Evolutionary conservation across 1,284 basidiomycete species (phyloP), one percentile per base, ranked within the genome.

Genomic region (Apiotrichum porosum): DNA sequence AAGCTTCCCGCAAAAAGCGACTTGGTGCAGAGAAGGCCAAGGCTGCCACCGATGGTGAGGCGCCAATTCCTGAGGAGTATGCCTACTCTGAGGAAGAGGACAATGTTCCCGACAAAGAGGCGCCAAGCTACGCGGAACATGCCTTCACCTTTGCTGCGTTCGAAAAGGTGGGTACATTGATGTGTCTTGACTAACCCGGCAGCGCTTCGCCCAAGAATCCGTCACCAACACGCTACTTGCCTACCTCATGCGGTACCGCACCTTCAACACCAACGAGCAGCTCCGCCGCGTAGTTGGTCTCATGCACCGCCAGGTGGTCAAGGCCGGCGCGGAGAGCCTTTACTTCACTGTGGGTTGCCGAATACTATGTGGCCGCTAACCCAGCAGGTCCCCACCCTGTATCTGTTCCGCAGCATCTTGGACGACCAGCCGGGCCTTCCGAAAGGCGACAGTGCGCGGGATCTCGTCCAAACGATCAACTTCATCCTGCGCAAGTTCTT

Each of bases 401-500:
- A 84, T 56, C 79, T 94, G 30, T 95, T 95, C 80, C 85, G 85
- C 65, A 73, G 77, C 28, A 85, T 97, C 57, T 74, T 94, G 40
- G 82, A 83, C 45, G 83, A 88, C 62, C 81, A 87, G 65, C 79
- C 81, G 51, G 79, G 81, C 8, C 77, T 92, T 36, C 87, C 89
- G 40, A 81, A 80, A 46, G 83, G 86, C 37, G 82, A 84, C 52
- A 77, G 86, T 1, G 84, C 88, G 72, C 85, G 85, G 59, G 91
- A 97, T 69, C 81, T 95, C 33, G 69, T 88, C 41, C 79, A 80
- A 46, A 74, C 95, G 22, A 83, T 95, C 73, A 86, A 83, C 58
- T 97, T 81, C 71, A 78, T 95, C 45, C 77, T 94, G 46, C 83
- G 88, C 36, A 83, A 86, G 65, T 95, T 94, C 77, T 95, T 97